Evolutionary conservation across 2,329 filamentous ascomycete genomes (phyloP).

Genomic region (Aulographum hederae): DNA sequence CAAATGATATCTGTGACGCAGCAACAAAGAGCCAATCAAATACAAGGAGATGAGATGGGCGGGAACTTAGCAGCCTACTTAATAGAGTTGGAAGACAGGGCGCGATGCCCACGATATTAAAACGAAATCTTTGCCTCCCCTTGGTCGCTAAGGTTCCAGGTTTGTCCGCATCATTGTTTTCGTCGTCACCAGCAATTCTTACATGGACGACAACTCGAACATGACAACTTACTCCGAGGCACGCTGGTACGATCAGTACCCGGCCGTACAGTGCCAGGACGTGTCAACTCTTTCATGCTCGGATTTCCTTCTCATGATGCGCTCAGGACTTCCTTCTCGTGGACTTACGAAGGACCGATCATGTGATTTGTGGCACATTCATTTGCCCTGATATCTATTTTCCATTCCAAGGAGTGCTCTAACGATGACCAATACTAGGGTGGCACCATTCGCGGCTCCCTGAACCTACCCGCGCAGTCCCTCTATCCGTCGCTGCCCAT

Average conservation of each 20-base stretch:
- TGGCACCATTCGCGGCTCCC: constrained; percentile 38
- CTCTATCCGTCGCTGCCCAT: constrained; percentile 31
- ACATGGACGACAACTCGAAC: neutral
- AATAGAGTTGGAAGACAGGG: neutral
- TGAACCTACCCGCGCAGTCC: constrained; percentile 39
- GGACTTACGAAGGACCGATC: constrained; percentile 35
- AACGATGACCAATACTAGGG: constrained; percentile 22
- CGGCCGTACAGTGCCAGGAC: neutral
- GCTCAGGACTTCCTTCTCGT: constrained; percentile 14
- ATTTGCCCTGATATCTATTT: neutral
- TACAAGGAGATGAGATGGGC: neutral
- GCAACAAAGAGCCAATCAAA: neutral
- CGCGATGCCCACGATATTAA: neutral
- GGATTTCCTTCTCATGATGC: neutral
- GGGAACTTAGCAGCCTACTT: neutral
- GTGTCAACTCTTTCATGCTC: neutral
- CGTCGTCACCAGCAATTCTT: constrained; percentile 1
- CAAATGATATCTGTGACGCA: neutral
- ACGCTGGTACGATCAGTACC: neutral
- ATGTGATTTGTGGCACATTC: constrained; percentile 20
- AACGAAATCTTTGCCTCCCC: too few relatives aligned
- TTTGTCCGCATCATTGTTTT: neutral
- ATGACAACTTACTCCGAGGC: neutral
- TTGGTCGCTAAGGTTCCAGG: too few relatives aligned
- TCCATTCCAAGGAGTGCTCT: too few relatives aligned